phyloP scores from a whole-genome alignment of 2,329 filamentous ascomycete genomes.

The Colletotrichum lini region DNA sequence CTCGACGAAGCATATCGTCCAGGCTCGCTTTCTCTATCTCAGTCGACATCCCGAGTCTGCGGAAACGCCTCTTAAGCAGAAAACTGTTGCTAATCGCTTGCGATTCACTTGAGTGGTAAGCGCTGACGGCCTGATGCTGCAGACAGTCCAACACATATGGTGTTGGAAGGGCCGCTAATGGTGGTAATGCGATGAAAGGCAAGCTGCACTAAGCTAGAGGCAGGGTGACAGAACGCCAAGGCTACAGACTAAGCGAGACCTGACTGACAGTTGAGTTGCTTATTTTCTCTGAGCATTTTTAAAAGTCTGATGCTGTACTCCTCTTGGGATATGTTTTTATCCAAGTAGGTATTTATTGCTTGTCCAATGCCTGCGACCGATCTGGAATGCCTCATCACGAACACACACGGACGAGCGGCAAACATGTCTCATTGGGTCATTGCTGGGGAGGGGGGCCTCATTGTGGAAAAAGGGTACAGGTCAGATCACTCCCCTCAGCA shows the following conservation, averaged over 20 bases:
- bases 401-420: not conserved
- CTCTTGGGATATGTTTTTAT: not conserved
- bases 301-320: not conserved
- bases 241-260: conserved; percentile 4
- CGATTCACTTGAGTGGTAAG: not conserved
- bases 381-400: too few species aligned
- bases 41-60: too few species aligned
- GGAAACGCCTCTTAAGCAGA: too few species aligned
- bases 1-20: conserved; percentile 1
- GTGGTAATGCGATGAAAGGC: not conserved
- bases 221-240: conserved; percentile 10
- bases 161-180: not conserved
- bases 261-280: conserved; percentile 14
- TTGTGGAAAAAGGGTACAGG: conserved; percentile 15
- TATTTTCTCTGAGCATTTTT: not conserved
- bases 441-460: not conserved
- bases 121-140: not conserved
- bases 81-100: not conserved
- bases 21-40: not conserved
- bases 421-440: not conserved
- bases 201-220: not conserved
- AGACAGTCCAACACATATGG: not conserved
- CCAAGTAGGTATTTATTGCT: not conserved
- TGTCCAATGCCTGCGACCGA: not conserved
- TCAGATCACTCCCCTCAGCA: not conserved